Evolutionary conservation across 2,329 filamentous ascomycete species (phyloP).

Genomic region (Cephalotrichum gorgonifer): DNA sequence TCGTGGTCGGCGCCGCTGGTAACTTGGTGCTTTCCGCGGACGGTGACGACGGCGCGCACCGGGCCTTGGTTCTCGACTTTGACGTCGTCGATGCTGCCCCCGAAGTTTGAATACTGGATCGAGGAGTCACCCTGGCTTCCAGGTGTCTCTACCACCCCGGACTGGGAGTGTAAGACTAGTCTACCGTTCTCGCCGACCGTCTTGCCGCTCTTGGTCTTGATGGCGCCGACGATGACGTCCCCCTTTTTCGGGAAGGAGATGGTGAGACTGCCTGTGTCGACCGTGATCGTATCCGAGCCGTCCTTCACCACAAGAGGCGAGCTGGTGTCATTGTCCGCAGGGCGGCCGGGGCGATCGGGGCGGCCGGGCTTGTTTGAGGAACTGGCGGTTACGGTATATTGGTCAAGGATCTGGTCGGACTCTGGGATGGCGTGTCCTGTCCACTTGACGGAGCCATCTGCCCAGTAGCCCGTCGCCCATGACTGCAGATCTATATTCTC

Average conservation of each 20-base stretch:
- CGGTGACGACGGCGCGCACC: conserved; percentile 35
- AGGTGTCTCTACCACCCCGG: conserved; percentile 29
- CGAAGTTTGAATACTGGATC: conserved; percentile 32
- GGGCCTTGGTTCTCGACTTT: conserved; percentile 31
- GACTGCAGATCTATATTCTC: conserved; percentile 26
- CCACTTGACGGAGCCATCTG: conserved; percentile 52
- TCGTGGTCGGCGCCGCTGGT: conserved; percentile 12
- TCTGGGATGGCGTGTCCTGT: conserved; percentile 43
- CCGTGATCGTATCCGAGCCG: conserved; percentile 19
- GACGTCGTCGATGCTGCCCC: conserved; percentile 39
- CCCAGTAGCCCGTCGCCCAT: conserved; percentile 49
- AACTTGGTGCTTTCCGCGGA: conserved; percentile 25
- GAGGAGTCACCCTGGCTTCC: conserved; percentile 17
- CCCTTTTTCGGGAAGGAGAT: conserved; percentile 32
- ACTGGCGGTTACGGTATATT: conserved; percentile 25
- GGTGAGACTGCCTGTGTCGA: conserved; percentile 33
- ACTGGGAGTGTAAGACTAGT: conserved; percentile 42
- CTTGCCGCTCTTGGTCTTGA: conserved; percentile 28
- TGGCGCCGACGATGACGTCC: conserved; percentile 24
- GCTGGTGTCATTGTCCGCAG: neutral
- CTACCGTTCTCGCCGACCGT: conserved; percentile 34
- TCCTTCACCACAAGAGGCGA: conserved; percentile 8
- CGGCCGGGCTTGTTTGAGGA: neutral
- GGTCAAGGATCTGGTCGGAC: conserved; percentile 24
- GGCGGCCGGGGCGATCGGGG: neutral